Base-by-base conservation (phyloP, 805 yeast genomes). In the Jamesozyma lodderae region DNA sequence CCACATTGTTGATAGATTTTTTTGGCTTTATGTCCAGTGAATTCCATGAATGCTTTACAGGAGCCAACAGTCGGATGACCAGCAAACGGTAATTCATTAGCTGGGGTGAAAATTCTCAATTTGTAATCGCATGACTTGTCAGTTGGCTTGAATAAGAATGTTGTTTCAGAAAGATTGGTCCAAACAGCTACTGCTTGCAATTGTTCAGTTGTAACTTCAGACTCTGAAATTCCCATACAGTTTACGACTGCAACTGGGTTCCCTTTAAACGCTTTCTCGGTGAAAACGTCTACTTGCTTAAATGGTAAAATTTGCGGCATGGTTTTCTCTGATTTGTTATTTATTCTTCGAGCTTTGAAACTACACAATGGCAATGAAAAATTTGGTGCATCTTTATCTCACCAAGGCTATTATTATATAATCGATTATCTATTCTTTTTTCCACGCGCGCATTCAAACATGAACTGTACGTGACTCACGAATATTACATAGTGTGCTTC, bases 41-140 rank as follows among this genome's bases (percentile, higher is more conserved):
- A 57, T 42, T 72, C 70, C 16, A 69, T 36, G n/a, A 62, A 58
- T 1, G 76, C 75, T 47, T 54, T 60, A 33, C 70, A 65, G 1
- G 75, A 58, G 4, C 81, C 81, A 23, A 75, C 46, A 0, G 79
- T 75, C 3, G 81, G 82, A 46, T 76, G 81, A 5, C 82, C 81
- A 1, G 82, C 81, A 59, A 75, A 76, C 6, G 78, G 77, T 18
- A 76, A 49, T 46, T 76, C 81, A 3, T 32, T 29, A 2, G 29
- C 43, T 2, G 76, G 71, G 0, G 71, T 61, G 49, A 73, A 75
- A 3, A 76, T 75, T 23, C 78, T 57, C 5, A 74, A 55, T 38
- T 52, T 60, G 52, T 75, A 76, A 49, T 70, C 72, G 4, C 72
- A 73, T 6, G 49, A 47, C 1, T 51, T 38, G 8, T 43, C 43